phyloP scores from a whole-genome alignment of 2,329 filamentous ascomycete genomes.

The Grosmannia serpens region DNA sequence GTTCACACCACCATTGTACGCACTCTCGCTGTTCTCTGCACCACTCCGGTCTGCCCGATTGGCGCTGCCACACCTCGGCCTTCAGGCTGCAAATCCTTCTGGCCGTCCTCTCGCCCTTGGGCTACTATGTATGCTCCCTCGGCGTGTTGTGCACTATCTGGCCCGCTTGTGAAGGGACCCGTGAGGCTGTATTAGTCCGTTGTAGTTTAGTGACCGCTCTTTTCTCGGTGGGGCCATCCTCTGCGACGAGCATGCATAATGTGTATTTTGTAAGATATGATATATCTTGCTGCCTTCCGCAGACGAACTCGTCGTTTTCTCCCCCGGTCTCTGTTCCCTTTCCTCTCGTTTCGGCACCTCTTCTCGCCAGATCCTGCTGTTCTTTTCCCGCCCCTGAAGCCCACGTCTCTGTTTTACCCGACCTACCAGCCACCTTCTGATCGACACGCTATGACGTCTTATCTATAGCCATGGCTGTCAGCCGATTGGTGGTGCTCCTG shows the following conservation, averaged over 20 bases:
- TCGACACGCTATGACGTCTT: conserved; percentile 3
- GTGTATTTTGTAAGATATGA: neutral
- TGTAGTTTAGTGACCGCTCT: neutral
- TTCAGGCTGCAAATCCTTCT: neutral
- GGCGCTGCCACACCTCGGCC: neutral
- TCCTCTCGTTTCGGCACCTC: neutral
- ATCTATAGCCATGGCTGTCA: conserved; percentile 8
- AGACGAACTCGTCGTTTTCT: neutral
- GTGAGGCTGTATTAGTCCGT: neutral
- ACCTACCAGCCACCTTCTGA: neutral
- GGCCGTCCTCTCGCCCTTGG: neutral
- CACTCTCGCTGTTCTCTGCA: neutral
- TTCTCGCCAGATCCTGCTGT: too few relatives aligned
- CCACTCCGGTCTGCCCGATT: neutral
- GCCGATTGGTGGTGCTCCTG: conserved; percentile 9
- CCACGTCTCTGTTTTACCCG: neutral
- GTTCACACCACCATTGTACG: neutral
- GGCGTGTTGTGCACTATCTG: neutral
- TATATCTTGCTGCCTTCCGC: neutral
- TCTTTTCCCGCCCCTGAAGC: neutral
- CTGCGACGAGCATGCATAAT: neutral
- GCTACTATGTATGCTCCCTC: neutral
- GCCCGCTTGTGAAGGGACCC: neutral
- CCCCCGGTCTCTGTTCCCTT: neutral
- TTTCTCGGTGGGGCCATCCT: neutral